These are phyloP conservation scores for Lecanosticta acicola DNA, from an alignment of 2,329 filamentous ascomycete genomes.

Conservation along the genomic window DNA sequence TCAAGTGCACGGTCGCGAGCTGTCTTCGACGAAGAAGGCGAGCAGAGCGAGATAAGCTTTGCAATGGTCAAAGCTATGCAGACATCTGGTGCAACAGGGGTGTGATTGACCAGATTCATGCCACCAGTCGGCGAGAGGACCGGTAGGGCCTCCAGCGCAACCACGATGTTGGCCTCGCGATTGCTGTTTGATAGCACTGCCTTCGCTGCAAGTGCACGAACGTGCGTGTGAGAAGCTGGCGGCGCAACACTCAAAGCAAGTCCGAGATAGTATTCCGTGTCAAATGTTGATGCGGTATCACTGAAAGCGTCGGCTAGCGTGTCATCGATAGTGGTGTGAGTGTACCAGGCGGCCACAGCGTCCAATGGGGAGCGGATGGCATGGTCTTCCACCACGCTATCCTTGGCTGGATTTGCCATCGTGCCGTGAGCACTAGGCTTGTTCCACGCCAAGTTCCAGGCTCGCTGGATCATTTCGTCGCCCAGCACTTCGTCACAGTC, in stretches of 20 bases:
- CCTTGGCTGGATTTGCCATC: slow-evolving; percentile 64
- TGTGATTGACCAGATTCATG: slow-evolving; percentile 48
- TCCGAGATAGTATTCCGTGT: slow-evolving; percentile 50
- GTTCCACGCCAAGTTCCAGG: slow-evolving; percentile 87
- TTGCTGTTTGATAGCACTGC: slow-evolving; percentile 53
- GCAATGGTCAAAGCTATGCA: slow-evolving; percentile 54
- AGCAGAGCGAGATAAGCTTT: slow-evolving; percentile 50
- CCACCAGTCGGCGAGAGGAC: slow-evolving; percentile 23
- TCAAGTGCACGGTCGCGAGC: slow-evolving; percentile 36
- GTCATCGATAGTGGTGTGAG: slow-evolving; percentile 65
- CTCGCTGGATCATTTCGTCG: slow-evolving; percentile 71
- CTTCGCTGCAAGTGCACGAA: slow-evolving; percentile 54
- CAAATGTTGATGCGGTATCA: slow-evolving; percentile 39
- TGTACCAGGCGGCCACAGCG: slow-evolving; percentile 87
- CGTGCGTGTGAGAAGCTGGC: slow-evolving; percentile 65
- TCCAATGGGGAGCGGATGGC: slow-evolving; percentile 83
- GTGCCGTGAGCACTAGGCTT: slow-evolving; percentile 64
- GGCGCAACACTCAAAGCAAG: slow-evolving; percentile 70
- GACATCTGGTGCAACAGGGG: slow-evolving; percentile 53
- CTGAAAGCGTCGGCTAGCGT: slow-evolving; percentile 56
- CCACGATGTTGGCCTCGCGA: slow-evolving; percentile 47
- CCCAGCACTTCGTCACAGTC: slow-evolving; percentile 79
- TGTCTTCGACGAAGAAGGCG: slow-evolving; percentile 17
- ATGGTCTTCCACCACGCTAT: slow-evolving; percentile 76
- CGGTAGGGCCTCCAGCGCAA: slow-evolving; percentile 51